These are phyloP conservation scores for Nitzschia sp. DNA, from an alignment of 108 stramenopile genomes.

Conservation along the genomic window DNA sequence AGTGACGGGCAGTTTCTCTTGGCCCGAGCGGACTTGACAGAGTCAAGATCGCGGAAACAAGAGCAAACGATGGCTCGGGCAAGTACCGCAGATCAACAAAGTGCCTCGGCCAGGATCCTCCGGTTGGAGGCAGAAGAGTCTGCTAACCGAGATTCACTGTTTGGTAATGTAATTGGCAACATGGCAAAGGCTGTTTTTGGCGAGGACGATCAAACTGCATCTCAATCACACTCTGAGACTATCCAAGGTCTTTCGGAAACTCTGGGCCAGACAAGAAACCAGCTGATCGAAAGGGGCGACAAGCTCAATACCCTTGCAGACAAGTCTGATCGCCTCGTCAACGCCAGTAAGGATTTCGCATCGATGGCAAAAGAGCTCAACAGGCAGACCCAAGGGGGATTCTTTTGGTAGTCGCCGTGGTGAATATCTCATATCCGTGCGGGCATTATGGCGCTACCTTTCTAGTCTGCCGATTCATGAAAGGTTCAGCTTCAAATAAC, in stretches of 20 bases:
- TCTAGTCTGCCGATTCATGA: too few species aligned
- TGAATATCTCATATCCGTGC: too few species aligned
- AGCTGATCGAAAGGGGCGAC: conserved; percentile 73
- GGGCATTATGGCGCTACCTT: too few species aligned
- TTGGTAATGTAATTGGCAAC: conserved; percentile 48
- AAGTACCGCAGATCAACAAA: too few species aligned
- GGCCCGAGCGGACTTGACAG: conserved; percentile 38
- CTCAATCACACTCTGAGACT: conserved; percentile 29
- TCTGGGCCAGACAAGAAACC: conserved; percentile 61
- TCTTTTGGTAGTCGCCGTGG: conserved; percentile 52
- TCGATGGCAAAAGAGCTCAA: conserved; percentile 80
- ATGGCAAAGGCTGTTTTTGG: conserved; percentile 42
- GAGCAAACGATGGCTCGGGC: neutral
- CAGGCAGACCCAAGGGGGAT: conserved; percentile 45
- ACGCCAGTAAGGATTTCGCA: conserved; percentile 80
- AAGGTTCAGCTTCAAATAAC: too few species aligned
- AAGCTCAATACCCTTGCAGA: conserved; percentile 71
- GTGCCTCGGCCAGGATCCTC: conserved; percentile 17
- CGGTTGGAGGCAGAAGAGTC: conserved; percentile 38
- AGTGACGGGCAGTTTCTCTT: conserved; percentile 82
- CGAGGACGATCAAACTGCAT: conserved; percentile 36
- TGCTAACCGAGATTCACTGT: conserved; percentile 51
- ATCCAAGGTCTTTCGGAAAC: conserved; percentile 28
- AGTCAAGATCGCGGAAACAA: conserved; percentile 7
- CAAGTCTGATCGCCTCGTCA: conserved; percentile 71